Percentiles rank a stretch among this genome's conserved stretches.
These are phyloP conservation scores for Fermentozyma sake DNA, from an alignment of 1,139 yeast species.

Conservation along the genomic window DNA sequence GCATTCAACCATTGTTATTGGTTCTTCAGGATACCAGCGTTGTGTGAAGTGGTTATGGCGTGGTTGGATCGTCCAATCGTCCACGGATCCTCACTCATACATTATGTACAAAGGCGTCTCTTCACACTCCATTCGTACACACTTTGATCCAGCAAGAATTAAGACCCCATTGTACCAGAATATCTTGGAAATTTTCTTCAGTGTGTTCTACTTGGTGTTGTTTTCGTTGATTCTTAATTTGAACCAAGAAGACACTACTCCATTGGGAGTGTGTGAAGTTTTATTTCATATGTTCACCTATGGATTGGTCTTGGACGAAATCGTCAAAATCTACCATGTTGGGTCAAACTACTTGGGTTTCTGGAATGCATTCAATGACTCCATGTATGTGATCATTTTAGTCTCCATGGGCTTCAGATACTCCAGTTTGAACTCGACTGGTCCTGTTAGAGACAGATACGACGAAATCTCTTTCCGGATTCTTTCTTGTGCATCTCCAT, in stretches of 20 bases:
- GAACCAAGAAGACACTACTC: slow-evolving; percentile 27
- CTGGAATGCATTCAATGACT: slow-evolving; percentile 76
- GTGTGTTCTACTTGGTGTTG: slow-evolving; percentile 57
- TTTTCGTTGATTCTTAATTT: slow-evolving; percentile 65
- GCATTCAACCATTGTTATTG: slow-evolving; percentile 74
- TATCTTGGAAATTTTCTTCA: slow-evolving; percentile 61
- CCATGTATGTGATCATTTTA: slow-evolving; percentile 53
- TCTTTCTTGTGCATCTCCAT: slow-evolving; percentile 77
- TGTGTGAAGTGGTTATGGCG: slow-evolving; percentile 90
- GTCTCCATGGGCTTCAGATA: slow-evolving; percentile 55
- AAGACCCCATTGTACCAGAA: slow-evolving; percentile 85
- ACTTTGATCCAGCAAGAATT: slow-evolving; percentile 78
- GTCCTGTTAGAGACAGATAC: slow-evolving; percentile 28
- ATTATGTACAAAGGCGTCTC: slow-evolving; percentile 59
- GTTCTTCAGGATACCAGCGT: slow-evolving; percentile 78
- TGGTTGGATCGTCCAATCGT: slow-evolving; percentile 84
- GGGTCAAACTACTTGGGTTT: slow-evolving; percentile 71
- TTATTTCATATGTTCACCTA: slow-evolving; percentile 62
- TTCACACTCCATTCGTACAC: slow-evolving; percentile 53
- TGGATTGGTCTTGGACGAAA: slow-evolving; percentile 65
- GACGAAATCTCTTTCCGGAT: slow-evolving; percentile 69
- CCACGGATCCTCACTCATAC: slow-evolving; percentile 65
- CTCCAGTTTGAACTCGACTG: slow-evolving; percentile 32
- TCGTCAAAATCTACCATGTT: slow-evolving; percentile 67
- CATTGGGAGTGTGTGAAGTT: slow-evolving; percentile 43